Base-by-base conservation (phyloP, 2,329 filamentous ascomycete genomes). In the Talaromyces sp. region DNA sequence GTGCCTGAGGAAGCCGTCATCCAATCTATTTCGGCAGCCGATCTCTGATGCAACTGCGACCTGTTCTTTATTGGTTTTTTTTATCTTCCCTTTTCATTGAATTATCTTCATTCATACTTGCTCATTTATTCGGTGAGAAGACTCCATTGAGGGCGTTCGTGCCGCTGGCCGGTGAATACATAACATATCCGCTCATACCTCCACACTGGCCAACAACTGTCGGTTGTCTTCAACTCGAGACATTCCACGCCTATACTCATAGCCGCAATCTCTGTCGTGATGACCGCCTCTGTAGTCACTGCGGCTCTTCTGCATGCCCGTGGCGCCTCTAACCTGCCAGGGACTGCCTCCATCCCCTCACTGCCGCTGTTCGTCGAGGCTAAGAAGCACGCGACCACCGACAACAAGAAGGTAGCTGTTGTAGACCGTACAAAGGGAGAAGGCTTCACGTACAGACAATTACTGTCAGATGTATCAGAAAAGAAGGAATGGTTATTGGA, bases 341-440 rank as follows among this genome's bases (percentile, higher is more conserved):
- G 31, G 18, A 58, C 67, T 50, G 66, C 71, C 46, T 71, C 73
- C 4, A 67, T 78, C 48, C 75, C 76, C 8, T 74, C 74, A 8
- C 67, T 79, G 11, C 77, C 77, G 35, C 66, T 79, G 21, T 79
- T 79, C 62, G 63, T 74, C 25, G 72, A 71, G 44, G 77, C 77
- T 5, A 72, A 70, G 62, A 71, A 73, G 28, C 71, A 75, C 65
- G 75, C 73, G 9, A 68, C 69, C 40, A 69, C 66, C 33, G 68
- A 74, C 58, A 67, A 72, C 12, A 59, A 67, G 31, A 77, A 78
- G 60, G 65, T 77, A 40, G 77, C 77, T 11, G 67, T 79, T 16
- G 69, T 78, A 46, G 77, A 79, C 63, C 67, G 69, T 18, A 71
- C 73, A 28, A 78, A 77, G 64, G 67, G 69, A 16, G 66, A 78